phyloP scores from a whole-genome alignment of 768 basidiomycete species.

The Tylopilus plumbeoviolaceoides region DNA sequence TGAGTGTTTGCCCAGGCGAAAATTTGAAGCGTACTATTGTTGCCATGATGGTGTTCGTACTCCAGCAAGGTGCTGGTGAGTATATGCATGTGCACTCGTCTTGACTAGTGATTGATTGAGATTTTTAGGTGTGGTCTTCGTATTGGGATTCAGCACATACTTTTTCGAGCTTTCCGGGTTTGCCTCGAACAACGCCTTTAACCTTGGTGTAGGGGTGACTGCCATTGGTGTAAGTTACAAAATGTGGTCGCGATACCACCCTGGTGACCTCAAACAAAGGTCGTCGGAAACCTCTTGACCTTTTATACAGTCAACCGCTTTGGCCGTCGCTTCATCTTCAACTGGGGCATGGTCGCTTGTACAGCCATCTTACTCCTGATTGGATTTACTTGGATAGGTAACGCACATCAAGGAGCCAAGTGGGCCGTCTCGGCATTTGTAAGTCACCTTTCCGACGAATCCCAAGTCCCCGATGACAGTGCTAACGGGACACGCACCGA shows the following conservation, averaged over 20 bases:
- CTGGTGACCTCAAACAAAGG: conserved; percentile 4
- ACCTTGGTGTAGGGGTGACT: conserved; percentile 28
- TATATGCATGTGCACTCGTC: not conserved
- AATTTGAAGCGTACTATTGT: conserved; percentile 25
- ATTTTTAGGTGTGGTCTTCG: not conserved
- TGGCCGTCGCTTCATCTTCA: conserved; percentile 26
- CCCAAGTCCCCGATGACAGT: not conserved
- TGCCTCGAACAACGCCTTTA: conserved; percentile 25
- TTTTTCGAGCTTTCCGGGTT: conserved; percentile 37
- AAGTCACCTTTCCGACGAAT: not conserved
- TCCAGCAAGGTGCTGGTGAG: conserved; percentile 25
- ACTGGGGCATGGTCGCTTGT: conserved; percentile 25
- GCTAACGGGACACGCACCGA: not conserved
- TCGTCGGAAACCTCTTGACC: conserved; percentile 25
- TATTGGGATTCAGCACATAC: conserved; percentile 21
- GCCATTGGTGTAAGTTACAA: conserved; percentile 22
- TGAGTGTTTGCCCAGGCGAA: conserved; percentile 10
- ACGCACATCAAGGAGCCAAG: conserved; percentile 10
- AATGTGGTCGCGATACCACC: not conserved
- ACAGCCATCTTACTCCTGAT: conserved; percentile 23
- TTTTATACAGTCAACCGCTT: conserved; percentile 24
- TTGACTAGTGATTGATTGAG: not conserved
- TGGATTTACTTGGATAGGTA: conserved; percentile 26
- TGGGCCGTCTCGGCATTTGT: conserved; percentile 24
- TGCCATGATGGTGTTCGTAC: conserved; percentile 31